A percentile compares a stretch with the other conserved stretches of the same genome.
phyloP scores from a whole-genome alignment of 176 grass and related monocot genomes.

The Bromus sterilis region DNA sequence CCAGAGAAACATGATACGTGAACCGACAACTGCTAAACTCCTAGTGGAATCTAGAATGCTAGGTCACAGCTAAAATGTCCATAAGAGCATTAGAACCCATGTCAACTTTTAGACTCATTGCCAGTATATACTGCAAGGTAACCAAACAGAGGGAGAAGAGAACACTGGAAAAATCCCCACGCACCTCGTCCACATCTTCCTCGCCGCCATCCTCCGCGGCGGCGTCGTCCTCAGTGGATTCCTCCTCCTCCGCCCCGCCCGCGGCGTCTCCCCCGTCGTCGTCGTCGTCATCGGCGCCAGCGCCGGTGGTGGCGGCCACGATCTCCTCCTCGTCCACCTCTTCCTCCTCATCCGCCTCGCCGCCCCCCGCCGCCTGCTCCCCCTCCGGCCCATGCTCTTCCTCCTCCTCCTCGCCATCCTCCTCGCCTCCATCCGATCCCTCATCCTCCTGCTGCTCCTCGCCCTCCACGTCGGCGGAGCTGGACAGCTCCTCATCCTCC shows the following conservation, averaged over 20 bases:
- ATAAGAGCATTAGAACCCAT: background rate
- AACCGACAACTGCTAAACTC: background rate
- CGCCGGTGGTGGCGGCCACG: slow-evolving; percentile 38
- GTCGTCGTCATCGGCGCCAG: slow-evolving; percentile 20
- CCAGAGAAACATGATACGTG: background rate
- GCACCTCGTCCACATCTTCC: slow-evolving; percentile 24
- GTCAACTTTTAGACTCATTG: background rate
- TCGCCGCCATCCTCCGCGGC: background rate
- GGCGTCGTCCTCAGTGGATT: slow-evolving; percentile 50
- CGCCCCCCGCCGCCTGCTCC: slow-evolving; percentile 6
- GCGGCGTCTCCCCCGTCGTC: slow-evolving; percentile 1
- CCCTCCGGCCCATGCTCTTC: background rate
- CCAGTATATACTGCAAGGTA: background rate
- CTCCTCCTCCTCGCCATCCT: background rate
- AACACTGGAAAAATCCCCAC: background rate
- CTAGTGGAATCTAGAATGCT: background rate
- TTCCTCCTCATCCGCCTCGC: background rate
- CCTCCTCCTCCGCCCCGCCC: slow-evolving; percentile 13
- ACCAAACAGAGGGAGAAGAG: background rate
- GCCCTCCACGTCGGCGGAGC: slow-evolving; percentile 7
- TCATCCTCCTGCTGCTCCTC: slow-evolving; percentile 23
- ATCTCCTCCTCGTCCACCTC: slow-evolving; percentile 59
- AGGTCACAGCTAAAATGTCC: background rate
- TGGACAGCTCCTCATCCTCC: slow-evolving; percentile 7
- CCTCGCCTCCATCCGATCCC: slow-evolving; percentile 17